Evolutionary conservation across 352 stramenopile genomes (phyloP).

Genomic region (Phytophthora tentaculata): DNA sequence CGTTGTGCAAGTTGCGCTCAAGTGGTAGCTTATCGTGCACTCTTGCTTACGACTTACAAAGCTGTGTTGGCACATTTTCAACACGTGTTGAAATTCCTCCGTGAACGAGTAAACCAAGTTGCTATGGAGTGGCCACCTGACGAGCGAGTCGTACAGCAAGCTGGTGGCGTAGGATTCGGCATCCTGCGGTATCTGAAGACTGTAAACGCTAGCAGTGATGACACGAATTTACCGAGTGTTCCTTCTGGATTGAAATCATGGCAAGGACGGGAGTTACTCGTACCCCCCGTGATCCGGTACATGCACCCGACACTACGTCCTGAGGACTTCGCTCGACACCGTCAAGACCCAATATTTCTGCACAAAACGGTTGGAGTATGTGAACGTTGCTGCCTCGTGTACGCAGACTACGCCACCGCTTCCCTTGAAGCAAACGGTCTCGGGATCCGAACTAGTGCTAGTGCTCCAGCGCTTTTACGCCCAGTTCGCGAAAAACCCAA

Average conservation of each 20-base stretch:
- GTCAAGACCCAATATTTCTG: slow-evolving; percentile 93
- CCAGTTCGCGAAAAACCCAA: slow-evolving; percentile 62
- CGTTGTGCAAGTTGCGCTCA: slow-evolving; percentile 89
- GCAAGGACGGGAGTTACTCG: slow-evolving; percentile 61
- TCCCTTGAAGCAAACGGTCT: slow-evolving; percentile 79
- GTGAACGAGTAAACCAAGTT: slow-evolving; percentile 42
- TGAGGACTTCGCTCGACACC: slow-evolving; percentile 89
- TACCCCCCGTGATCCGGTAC: slow-evolving; percentile 93
- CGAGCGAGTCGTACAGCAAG: slow-evolving; percentile 84
- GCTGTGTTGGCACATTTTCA: slow-evolving; percentile 95
- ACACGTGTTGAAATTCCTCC: slow-evolving; percentile 81
- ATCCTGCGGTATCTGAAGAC: slow-evolving; percentile 50
- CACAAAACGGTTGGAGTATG: slow-evolving; percentile 93
- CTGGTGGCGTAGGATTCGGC: slow-evolving; percentile 94
- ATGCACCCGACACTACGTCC: slow-evolving; percentile 88
- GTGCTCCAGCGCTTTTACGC: slow-evolving; percentile 69
- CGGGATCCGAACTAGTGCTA: slow-evolving; percentile 38
- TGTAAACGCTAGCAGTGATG: slow-evolving; percentile 18
- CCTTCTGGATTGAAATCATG: slow-evolving; percentile 14
- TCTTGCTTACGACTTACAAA: slow-evolving; percentile 93
- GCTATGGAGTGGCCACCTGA: slow-evolving; percentile 92
- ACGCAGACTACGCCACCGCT: slow-evolving; percentile 86
- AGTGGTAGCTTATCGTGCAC: slow-evolving; percentile 63
- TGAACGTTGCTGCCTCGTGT: slow-evolving; percentile 94
- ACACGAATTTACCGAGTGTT: slow-evolving; percentile 10